These are phyloP conservation scores for Dalbergia oliveri DNA, from an alignment of 306 rosid species.

Conservation along the genomic window DNA sequence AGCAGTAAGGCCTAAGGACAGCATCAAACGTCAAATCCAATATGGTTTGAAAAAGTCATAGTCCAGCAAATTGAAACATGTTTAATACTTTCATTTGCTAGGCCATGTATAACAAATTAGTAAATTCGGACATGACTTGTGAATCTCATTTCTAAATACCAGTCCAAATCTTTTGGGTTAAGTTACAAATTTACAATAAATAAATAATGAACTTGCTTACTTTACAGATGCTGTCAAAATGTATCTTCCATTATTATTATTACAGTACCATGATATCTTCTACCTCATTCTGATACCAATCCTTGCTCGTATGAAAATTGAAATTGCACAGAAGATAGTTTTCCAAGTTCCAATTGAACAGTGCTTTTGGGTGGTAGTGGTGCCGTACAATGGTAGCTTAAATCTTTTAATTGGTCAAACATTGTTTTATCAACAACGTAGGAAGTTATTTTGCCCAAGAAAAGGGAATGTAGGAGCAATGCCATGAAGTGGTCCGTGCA, in stretches of 20 bases:
- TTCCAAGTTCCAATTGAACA: too few relatives aligned
- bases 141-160: constrained; percentile 26
- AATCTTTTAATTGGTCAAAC: too few relatives aligned
- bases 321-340: too few relatives aligned
- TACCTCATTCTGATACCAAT: too few relatives aligned
- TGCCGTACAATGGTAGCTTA: too few relatives aligned
- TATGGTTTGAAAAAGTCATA: constrained; percentile 2
- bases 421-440: too few relatives aligned
- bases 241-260: neutral
- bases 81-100: constrained; percentile 14
- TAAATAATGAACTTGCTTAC: constrained; percentile 11
- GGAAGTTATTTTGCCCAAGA: too few relatives aligned
- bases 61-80: constrained; percentile 15
- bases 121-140: constrained; percentile 33
- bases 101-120: constrained; percentile 18
- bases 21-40: neutral
- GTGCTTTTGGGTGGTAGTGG: too few relatives aligned
- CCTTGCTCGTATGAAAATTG: too few relatives aligned
- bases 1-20: constrained; percentile 10
- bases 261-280: too few relatives aligned
- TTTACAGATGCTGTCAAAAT: constrained; percentile 18
- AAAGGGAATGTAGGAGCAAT: too few relatives aligned
- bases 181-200: constrained; percentile 7
- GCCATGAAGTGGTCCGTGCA: too few relatives aligned
- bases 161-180: constrained; percentile 24